These are phyloP conservation scores for Dalbergia cultrata DNA, from an alignment of 306 rosid species.

Conservation along the genomic window DNA sequence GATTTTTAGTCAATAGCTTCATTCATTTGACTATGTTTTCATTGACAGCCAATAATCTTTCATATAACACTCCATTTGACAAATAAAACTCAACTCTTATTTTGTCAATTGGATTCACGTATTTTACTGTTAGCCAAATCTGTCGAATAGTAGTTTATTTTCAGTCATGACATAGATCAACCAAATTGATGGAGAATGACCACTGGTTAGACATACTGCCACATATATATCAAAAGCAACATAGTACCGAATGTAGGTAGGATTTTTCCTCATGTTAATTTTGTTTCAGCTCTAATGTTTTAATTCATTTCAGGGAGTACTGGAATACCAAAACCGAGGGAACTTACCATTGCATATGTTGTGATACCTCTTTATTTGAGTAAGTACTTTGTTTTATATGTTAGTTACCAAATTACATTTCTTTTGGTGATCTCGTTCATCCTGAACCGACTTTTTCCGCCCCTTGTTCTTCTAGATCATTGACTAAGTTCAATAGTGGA, in stretches of 20 bases:
- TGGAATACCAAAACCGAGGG: conserved; percentile 91
- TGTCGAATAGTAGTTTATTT: too few species aligned
- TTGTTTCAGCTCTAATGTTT: not conserved
- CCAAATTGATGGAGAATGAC: not conserved
- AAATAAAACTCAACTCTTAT: too few species aligned
- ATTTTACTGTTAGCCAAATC: too few species aligned
- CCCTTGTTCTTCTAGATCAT: conserved; percentile 67
- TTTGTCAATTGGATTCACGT: too few species aligned
- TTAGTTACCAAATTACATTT: not conserved
- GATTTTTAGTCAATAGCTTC: too few species aligned
- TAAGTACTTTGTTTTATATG: conserved; percentile 51
- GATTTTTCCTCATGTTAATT: conserved; percentile 1
- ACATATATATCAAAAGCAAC: too few species aligned
- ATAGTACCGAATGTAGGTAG: not conserved
- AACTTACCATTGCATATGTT: conserved; percentile 84
- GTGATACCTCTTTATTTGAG: conserved; percentile 91
- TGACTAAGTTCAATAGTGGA: conserved; percentile 91
- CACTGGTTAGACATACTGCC: conserved; percentile 2
- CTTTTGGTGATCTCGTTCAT: not conserved
- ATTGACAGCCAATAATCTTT: too few species aligned
- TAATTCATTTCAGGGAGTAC: conserved; percentile 65
- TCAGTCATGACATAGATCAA: not conserved
- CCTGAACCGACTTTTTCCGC: not conserved
- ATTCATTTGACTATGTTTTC: too few species aligned
- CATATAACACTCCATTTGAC: too few species aligned